Evolutionary conservation across 116 monocot species (phyloP), one percentile per base, ranked within the genome.

Genomic region (Cymodocea nodosa): DNA sequence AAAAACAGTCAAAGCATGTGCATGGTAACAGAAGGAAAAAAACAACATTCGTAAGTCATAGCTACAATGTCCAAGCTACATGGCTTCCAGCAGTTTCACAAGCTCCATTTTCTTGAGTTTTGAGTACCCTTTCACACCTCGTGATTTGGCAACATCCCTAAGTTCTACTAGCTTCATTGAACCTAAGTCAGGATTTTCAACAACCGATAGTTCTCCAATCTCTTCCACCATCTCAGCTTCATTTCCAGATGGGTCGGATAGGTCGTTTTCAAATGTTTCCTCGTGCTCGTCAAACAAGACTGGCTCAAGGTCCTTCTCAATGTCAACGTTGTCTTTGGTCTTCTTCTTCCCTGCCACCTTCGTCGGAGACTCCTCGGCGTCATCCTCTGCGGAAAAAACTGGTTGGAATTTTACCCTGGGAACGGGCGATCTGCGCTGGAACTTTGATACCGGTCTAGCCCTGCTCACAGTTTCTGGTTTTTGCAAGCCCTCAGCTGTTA

Each of bases 321-420:
- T 15, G 19, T 15, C 51, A 51, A 22, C 39, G 2, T 24, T n/a
- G 25, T 60, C 60, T 60, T 35, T 66, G 54, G 60, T 74, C 52
- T 56, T 70, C 70, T 75, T 79, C 61, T 62, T 70, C 68, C 36
- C 66, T 24, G 64, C 56, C 62, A 70, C 35, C 79, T 70, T 24
- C 15, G 49, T 7, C 7, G 40, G 23, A 59, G 19, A 20, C 39
- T 18, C 18, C 17, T 24, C 60, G 6, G 24, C 30, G 22, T 15
- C 49, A 48, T 85, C 83, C 35, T 73, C 79, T 18, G 64, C 80
- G 24, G 83, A 79, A 68, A 81, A 83, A 23, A 95, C 73, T 4
- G 97, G 87, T 51, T 90, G 87, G 59, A 81, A 87, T 56, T 85
- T 87, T 58, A 84, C 82, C 59, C 75, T 78, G 3, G 87, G 87